Evolutionary conservation across 2,329 filamentous ascomycete genomes (phyloP), one percentile per base, ranked within the genome.

Genomic region (Colletotrichum sidae): DNA sequence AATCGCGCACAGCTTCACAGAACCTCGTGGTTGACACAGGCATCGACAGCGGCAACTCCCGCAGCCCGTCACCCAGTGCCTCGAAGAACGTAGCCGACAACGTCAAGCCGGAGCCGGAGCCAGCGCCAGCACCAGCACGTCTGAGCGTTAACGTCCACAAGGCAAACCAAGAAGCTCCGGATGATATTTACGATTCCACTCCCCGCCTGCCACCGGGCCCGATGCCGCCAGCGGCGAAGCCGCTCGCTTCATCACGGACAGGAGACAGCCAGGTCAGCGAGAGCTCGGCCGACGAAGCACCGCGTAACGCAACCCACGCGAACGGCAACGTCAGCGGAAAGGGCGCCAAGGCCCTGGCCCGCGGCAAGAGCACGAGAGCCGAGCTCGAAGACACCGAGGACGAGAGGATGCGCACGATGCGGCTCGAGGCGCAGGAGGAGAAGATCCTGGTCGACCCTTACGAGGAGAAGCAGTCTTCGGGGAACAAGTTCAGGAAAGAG

Each of bases 371-470:
- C 64, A 69, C 65, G 60, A 74, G 70, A 49, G 71, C 68, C 72
- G 80, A 82, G 60, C 71, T 82, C 6, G 80, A 81, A 52, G 75
- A 80, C 60, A 78, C 77, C 17, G 78, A 77, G 57, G 80, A 82
- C 35, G 80, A 82, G 44, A 78, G 80, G 63, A 79, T 80, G 74
- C 79, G 83, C 35, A 80, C 78, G 65, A 72, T 79, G 61, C 74
- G 82, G 49, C 73, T 83, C 8, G 74, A 78, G 15, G 75, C 78
- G 8, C 81, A 84, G 65, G 84, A 87, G 71, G 85, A 87, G 74
- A 86, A 87, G 77, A 87, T 87, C 33, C 76, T 80, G 9, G 74
- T 76, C 70, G 73, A 78, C 58, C 70, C 73, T 12, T 71, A 72
- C 12, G 73, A 76, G 60, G 69, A 72, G 49, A 59, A 52, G 11